Percentiles rank a stretch among this genome's conserved stretches.
Evolutionary conservation across 371 early-diverging fungal genomes (phyloP).

Genomic region (Apophysomyces elegans): DNA sequence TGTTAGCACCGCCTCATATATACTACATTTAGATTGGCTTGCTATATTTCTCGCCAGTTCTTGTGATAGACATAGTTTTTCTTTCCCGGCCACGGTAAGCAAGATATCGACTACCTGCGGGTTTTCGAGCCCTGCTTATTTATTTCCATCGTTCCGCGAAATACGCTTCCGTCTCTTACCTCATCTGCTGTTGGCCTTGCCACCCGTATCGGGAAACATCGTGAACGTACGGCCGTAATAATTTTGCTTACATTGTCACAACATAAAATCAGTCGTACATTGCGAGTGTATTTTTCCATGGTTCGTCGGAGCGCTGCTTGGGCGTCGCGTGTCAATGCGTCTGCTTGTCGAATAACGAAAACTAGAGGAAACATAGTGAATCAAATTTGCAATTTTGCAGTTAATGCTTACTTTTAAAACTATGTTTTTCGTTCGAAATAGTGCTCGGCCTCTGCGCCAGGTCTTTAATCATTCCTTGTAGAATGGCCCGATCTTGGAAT

Average conservation of each 20-base stretch:
- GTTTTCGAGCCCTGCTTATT: background rate
- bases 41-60: slow-evolving; percentile 72
- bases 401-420: slow-evolving; percentile 80
- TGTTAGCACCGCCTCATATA: slow-evolving; percentile 89
- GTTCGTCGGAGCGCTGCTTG: slow-evolving; percentile 99
- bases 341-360: slow-evolving; percentile 97
- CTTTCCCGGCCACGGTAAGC: slow-evolving; percentile 75
- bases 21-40: slow-evolving; percentile 77
- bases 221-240: slow-evolving; percentile 94
- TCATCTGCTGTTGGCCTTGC: slow-evolving; percentile 80
- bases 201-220: slow-evolving; percentile 94
- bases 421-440: slow-evolving; percentile 73
- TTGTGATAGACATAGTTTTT: slow-evolving; percentile 72
- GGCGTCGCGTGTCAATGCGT: slow-evolving; percentile 90
- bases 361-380: slow-evolving; percentile 52
- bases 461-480: slow-evolving; percentile 98
- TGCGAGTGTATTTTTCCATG: slow-evolving; percentile 98
- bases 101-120: slow-evolving; percentile 66
- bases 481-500: slow-evolving; percentile 93
- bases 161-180: slow-evolving; percentile 34
- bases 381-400: slow-evolving; percentile 1
- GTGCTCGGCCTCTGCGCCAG: slow-evolving; percentile 97
- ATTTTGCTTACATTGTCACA: slow-evolving; percentile 91
- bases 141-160: background rate
- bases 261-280: slow-evolving; percentile 94